Evolutionary conservation across 805 yeast genomes (phyloP), one percentile per base, ranked within the genome.

Genomic region (Pichia thaimueangensis): DNA sequence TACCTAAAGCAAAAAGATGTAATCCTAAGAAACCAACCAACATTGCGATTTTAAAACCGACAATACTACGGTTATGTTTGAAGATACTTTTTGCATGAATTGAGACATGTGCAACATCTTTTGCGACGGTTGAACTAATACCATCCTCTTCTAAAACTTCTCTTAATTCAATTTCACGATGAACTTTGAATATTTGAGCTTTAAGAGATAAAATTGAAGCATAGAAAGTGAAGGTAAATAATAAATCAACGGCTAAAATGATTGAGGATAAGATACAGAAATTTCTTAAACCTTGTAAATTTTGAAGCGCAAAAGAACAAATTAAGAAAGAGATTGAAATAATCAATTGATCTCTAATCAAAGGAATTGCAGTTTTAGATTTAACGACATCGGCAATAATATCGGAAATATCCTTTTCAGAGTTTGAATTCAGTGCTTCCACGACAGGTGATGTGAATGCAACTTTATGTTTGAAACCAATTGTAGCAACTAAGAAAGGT

Each of bases 71-170:
- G 48, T 68, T 64, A 42, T 50, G 74, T 51, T 48, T 62, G 45
- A 58, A 68, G 37, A 57, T 50, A 41, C 57, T 32, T 11, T 50
- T 49, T 11, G 56, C 45, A 50, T 56, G 60, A 42, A 49, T 50
- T 12, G 59, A 47, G 27, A 66, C 55, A 35, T 58, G 64, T 15
- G 80, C 78, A 28, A 88, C 89, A 30, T 78, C 72, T 49, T 76
- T 79, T 10, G 96, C 96, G 27, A 84, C 83, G 36, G 68, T 61
- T 30, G 78, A 76, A 34, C 84, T 73, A 27, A 91, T 76, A 21
- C 98, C 97, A 57, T 91, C 98, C 60, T 91, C 98, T 67, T 89
- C 93, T 49, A 91, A 70, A 23, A 86, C 87, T 48, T 77, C 79
- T 58, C 82, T 80, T 58, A 88, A 74, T 42, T 78, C 76, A 45